Percentiles rank a stretch among this genome's conserved stretches.
Conservation (phyloP, 2,329 filamentous ascomycete genomes). For the Graphilbum sp. region DNA sequence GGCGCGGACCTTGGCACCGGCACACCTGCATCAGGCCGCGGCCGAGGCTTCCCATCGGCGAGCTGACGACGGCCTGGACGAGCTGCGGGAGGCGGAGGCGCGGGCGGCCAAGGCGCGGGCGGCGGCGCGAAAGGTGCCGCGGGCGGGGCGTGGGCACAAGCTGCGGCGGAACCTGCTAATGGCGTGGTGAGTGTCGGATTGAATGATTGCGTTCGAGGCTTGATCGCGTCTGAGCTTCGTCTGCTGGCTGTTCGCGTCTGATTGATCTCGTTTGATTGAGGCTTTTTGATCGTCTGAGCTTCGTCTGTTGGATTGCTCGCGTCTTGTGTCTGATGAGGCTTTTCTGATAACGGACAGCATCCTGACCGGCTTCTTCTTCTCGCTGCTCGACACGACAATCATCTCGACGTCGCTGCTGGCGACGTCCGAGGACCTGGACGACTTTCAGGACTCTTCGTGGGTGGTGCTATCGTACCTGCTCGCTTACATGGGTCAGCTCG, state of each 20-base stretch:
- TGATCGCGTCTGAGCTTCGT: too few species aligned
- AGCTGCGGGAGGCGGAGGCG: constrained; percentile 6
- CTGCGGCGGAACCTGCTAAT: constrained; percentile 6
- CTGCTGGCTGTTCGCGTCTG: too few species aligned
- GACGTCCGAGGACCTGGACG: constrained; percentile 9
- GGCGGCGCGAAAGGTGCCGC: not conserved
- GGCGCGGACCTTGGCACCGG: too few species aligned
- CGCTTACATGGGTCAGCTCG: constrained; percentile 10
- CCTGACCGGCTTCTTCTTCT: constrained; percentile 11
- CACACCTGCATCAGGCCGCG: not conserved
- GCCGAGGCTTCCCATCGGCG: too few species aligned
- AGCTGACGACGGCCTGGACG: constrained; percentile 2
- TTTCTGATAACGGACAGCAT: constrained; percentile 4
- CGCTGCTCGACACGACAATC: constrained; percentile 11
- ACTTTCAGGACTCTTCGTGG: constrained; percentile 10
- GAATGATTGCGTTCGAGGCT: not conserved
- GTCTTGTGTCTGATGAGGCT: not conserved
- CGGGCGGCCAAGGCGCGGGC: constrained; percentile 4
- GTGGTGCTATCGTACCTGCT: constrained; percentile 11
- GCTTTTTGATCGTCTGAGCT: too few species aligned
- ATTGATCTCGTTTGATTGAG: too few species aligned
- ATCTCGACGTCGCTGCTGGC: constrained; percentile 11
- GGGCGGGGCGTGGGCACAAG: constrained; percentile 1
- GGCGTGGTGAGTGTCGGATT: constrained; percentile 4
- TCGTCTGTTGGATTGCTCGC: too few species aligned